phyloP scores from a whole-genome alignment of 495 filamentous ascomycete genomes.

The Penicillium fimorum region DNA sequence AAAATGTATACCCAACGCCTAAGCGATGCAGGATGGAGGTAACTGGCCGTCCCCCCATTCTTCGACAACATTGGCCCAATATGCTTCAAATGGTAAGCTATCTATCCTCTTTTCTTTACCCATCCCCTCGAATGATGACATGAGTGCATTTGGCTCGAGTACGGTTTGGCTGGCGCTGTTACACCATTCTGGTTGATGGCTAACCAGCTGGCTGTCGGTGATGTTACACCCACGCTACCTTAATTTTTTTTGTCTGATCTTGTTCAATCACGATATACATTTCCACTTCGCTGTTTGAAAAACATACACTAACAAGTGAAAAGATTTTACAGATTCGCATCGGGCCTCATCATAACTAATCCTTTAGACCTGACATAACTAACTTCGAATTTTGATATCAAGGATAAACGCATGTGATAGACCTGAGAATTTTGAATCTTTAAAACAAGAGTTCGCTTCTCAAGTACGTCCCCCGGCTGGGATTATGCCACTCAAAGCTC shows the following conservation, averaged over 20 bases:
- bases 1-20: conserved; percentile 95
- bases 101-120: conserved; percentile 14
- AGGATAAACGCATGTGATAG: conserved; percentile 95
- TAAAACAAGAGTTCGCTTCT: conserved; percentile 75
- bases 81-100: conserved; percentile 33
- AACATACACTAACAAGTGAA: conserved; percentile 20
- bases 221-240: conserved; percentile 99
- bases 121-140: conserved; percentile 76
- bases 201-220: conserved; percentile 63
- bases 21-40: conserved; percentile 94
- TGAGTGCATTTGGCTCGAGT: conserved; percentile 99
- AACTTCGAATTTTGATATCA: conserved; percentile 26
- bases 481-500: conserved; percentile 29
- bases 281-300: conserved; percentile 6
- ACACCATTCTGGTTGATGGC: conserved; percentile 54
- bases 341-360: not conserved
- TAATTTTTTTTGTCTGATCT: conserved; percentile 78
- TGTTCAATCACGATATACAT: conserved; percentile 14
- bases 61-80: conserved; percentile 8
- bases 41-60: conserved; percentile 33
- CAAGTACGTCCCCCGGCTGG: conserved; percentile 54
- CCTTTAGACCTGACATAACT: conserved; percentile 25
- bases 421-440: conserved; percentile 73
- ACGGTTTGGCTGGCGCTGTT: conserved; percentile 53
- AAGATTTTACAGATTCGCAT: conserved; percentile 7